Evolutionary conservation across 2,329 filamentous ascomycete genomes (phyloP), one percentile per base, ranked within the genome.

Genomic region (Cytospora paraplurivora): DNA sequence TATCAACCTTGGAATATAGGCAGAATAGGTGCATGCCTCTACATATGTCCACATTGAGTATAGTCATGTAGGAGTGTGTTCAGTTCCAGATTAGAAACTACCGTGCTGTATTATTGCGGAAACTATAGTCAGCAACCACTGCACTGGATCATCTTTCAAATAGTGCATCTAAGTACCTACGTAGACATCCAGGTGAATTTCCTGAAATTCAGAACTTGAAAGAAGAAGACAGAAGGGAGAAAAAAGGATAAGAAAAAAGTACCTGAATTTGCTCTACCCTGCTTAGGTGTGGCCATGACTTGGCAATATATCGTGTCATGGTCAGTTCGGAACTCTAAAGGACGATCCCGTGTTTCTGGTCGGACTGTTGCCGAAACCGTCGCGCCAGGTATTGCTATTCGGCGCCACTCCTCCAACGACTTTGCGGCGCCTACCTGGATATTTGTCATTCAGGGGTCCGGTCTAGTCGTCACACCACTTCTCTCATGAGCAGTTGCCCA

Each of bases 381-480:
- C 34, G 59, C 59, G 59, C 27, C 27, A 61, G 32, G 49, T 55
- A 49, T 34, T 56, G 13, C 13, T 49, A 32, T 55, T 53, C 37
- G 59, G 51, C 38, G 41, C 59, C 59, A 50, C 17, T 21, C 37
- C 32, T 32, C 59, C n/a, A 49, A 27, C 15, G 59, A n/a, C 33
- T 7, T 27, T n/a, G 21, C 49, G 51, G 41, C 51, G 51, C 33
- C 59, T 55, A 19, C 11, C 19, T 47, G n/a, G n/a, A 47, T 27
- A 21, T 21, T 47, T 8, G 17, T 19, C 44, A 4, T 47, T 47
- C 44, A 47, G 44, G 44, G 44, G 50, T 21, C 58, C 1, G 19
- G n/a, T 19, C 51, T 33, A 55, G 27, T 41, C 41, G 61, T 63
- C 61, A 63, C 55, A 38, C 61, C 61, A 63, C 51, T 63, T 56